phyloP scores from a whole-genome alignment of 345 rosid species.

The Raphanus sativus region DNA sequence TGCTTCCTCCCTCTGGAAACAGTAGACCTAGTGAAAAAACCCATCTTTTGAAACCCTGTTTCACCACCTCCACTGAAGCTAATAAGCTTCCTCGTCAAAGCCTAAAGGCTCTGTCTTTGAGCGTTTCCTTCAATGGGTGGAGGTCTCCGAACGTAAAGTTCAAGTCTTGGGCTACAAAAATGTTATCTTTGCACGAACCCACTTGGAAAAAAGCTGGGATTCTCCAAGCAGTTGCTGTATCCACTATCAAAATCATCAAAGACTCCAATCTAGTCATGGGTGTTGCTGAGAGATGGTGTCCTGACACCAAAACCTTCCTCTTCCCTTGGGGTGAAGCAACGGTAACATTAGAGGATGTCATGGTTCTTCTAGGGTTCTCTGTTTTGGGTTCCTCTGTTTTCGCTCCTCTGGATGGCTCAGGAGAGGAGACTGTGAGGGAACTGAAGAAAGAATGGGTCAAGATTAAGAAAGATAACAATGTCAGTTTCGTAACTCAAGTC shows the following conservation, averaged over 20 bases:
- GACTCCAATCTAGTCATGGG: constrained; percentile 30
- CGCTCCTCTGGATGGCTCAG: constrained; percentile 5
- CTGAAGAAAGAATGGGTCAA: constrained; percentile 12
- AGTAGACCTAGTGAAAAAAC: background rate
- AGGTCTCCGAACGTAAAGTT: background rate
- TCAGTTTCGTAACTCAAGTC: background rate
- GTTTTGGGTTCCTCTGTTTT: constrained; percentile 49
- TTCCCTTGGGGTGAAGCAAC: constrained; percentile 62
- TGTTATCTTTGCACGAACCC: background rate
- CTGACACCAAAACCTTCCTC: constrained; percentile 44
- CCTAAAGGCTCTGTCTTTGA: constrained; percentile 7
- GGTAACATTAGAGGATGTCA: constrained; percentile 50
- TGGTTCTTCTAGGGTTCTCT: constrained; percentile 46
- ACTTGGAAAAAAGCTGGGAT: constrained; percentile 48
- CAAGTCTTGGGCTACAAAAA: background rate
- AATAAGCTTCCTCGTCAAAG: background rate
- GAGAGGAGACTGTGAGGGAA: background rate
- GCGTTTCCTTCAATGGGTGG: background rate
- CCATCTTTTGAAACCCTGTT: background rate
- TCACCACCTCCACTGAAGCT: constrained; percentile 12
- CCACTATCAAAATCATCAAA: constrained; percentile 26
- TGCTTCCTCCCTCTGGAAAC: constrained; percentile 24
- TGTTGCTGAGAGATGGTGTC: constrained; percentile 49
- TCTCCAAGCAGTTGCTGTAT: constrained; percentile 41
- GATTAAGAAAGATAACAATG: background rate